Percentiles rank a stretch among this genome's conserved stretches.
These are phyloP conservation scores for Eragrostis tef DNA, from an alignment of 202 grass and related monocot genomes.

Conservation along the genomic window DNA sequence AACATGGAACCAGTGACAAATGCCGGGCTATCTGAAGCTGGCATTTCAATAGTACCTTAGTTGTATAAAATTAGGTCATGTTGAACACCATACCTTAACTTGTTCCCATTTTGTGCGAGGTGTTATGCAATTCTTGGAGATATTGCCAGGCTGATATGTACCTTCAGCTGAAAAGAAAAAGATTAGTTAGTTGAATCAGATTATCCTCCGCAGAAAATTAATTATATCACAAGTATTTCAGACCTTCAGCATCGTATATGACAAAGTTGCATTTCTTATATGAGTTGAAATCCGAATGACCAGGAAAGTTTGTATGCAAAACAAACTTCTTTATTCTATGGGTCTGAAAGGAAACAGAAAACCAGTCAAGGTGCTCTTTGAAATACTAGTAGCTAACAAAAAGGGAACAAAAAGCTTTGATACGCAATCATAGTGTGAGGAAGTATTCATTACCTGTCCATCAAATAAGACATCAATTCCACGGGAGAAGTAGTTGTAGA, in stretches of 20 bases:
- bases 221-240: slow-evolving; percentile 33
- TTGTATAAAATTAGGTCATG: slow-evolving; percentile 27
- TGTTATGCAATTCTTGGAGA: slow-evolving; percentile 79
- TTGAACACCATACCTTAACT: slow-evolving; percentile 68
- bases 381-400: slow-evolving; percentile 16
- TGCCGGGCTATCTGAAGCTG: neutral
- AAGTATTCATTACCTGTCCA: slow-evolving; percentile 68
- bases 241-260: slow-evolving; percentile 82
- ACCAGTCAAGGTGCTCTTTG: slow-evolving; percentile 19
- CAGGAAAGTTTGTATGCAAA: slow-evolving; percentile 93
- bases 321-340: slow-evolving; percentile 99
- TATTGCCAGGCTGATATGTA: slow-evolving; percentile 52
- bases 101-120: slow-evolving; percentile 91
- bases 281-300: slow-evolving; percentile 92
- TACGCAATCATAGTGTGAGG: neutral
- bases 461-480: slow-evolving; percentile 99
- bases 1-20: neutral
- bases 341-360: slow-evolving; percentile 60
- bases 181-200: slow-evolving; percentile 2
- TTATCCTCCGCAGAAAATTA: slow-evolving; percentile 31
- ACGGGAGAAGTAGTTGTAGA: slow-evolving; percentile 95
- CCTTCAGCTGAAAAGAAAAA: slow-evolving; percentile 64
- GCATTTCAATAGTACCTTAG: neutral
- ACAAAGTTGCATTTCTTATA: slow-evolving; percentile 99
- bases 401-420: slow-evolving; percentile 26